A percentile compares a stretch with the other conserved stretches of the same genome.
Conservation (phyloP, 2,329 filamentous ascomycete genomes). For the Biscogniauxia sp. region DNA sequence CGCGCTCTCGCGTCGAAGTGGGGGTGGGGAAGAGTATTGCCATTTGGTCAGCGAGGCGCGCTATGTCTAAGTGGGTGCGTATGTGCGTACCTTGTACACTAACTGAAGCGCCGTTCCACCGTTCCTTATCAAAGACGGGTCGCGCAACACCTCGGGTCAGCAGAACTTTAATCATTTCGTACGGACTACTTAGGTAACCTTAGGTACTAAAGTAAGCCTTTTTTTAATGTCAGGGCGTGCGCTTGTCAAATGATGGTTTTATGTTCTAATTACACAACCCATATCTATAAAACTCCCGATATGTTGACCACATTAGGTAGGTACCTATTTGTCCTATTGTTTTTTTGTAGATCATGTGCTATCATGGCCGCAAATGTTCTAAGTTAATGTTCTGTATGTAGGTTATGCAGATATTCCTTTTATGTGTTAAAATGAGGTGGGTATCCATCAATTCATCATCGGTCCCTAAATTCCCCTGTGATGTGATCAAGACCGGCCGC, state of each 20-base stretch:
- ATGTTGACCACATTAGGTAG: background rate
- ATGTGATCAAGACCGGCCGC: constrained; percentile 13
- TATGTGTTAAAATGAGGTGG: background rate
- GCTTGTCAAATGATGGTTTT: too few species aligned
- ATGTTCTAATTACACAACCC: too few species aligned
- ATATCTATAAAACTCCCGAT: too few species aligned
- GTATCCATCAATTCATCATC: background rate
- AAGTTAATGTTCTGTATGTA: background rate
- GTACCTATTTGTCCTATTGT: background rate
- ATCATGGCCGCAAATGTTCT: constrained; percentile 1
- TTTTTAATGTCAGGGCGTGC: too few species aligned
- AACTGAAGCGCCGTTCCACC: background rate
- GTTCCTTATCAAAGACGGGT: background rate
- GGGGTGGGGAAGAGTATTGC: background rate
- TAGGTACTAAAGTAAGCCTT: background rate
- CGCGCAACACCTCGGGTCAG: background rate
- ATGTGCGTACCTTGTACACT: background rate
- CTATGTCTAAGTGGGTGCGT: background rate
- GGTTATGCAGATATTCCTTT: constrained; percentile 1
- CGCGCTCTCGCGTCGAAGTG: background rate
- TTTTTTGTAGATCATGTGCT: background rate
- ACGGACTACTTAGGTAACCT: too few species aligned
- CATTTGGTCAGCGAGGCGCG: background rate
- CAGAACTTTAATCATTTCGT: background rate
- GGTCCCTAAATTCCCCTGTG: constrained; percentile 12